phyloP scores from a whole-genome alignment of 805 yeast species.

The Candida easanensis region DNA sequence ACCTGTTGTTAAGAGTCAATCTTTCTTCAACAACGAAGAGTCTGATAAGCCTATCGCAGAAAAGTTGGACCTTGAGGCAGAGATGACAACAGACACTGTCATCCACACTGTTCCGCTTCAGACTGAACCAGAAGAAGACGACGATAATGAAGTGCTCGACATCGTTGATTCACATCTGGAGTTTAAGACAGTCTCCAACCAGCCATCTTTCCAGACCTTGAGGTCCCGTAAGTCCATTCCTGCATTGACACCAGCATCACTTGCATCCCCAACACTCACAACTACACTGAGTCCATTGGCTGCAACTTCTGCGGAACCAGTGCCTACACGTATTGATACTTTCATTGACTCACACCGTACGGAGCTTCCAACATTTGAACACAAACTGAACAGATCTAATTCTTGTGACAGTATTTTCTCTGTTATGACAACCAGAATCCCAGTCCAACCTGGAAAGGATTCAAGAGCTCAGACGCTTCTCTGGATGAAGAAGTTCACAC shows the following conservation, averaged over 20 bases:
- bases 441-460: constrained; percentile 19
- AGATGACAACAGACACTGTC: neutral
- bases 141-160: neutral
- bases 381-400: constrained; percentile 28
- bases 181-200: neutral
- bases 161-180: neutral
- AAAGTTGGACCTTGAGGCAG: neutral
- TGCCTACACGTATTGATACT: neutral
- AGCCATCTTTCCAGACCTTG: neutral
- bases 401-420: constrained; percentile 30
- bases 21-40: no score
- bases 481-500: constrained; percentile 27
- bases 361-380: constrained; percentile 22
- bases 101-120: neutral
- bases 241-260: neutral
- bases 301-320: neutral
- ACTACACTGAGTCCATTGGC: neutral
- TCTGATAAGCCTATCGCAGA: neutral
- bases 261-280: neutral
- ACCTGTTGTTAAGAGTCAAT: constrained; percentile 4
- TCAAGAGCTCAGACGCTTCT: constrained; percentile 24
- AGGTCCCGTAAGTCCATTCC: neutral
- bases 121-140: neutral
- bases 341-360: neutral
- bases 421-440: constrained; percentile 22